phyloP scores from a whole-genome alignment of 805 yeast genomes.

The Wickerhamomyces hampshirensis region DNA sequence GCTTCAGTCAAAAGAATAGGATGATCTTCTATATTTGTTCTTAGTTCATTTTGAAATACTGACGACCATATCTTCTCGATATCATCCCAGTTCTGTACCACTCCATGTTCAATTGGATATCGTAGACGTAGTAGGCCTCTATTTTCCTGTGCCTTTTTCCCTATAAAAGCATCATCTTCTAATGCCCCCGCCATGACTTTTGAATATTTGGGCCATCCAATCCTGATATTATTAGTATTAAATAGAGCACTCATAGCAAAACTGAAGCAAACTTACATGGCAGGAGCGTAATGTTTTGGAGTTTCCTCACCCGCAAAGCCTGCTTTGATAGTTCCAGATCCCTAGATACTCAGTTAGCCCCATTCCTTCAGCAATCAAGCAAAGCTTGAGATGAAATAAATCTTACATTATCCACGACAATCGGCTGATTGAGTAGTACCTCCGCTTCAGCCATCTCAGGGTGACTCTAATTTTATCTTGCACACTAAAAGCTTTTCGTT shows the following conservation, averaged over 20 bases:
- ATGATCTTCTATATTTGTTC: constrained; percentile 68
- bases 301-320: constrained; percentile 92
- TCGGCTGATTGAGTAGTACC: constrained; percentile 57
- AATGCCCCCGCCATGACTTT: constrained; percentile 74
- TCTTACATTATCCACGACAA: constrained; percentile 63
- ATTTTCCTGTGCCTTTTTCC: constrained; percentile 65
- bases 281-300: constrained; percentile 62
- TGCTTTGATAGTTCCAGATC: constrained; percentile 79
- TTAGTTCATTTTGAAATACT: constrained; percentile 53
- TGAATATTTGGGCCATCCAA: constrained; percentile 82
- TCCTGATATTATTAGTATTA: constrained; percentile 20
- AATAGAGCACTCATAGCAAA: background rate
- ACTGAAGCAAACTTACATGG: constrained; percentile 34
- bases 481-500: too few relatives aligned
- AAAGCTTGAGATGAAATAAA: background rate
- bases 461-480: too few relatives aligned
- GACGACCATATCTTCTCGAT: constrained; percentile 81
- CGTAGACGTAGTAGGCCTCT: constrained; percentile 70
- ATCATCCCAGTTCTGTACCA: constrained; percentile 77
- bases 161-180: constrained; percentile 67
- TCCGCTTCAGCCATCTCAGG: constrained; percentile 11
- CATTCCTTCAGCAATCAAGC: background rate
- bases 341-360: constrained; percentile 31
- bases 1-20: constrained; percentile 87
- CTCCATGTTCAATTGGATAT: constrained; percentile 78